A percentile compares a stretch with the other conserved stretches of the same genome.
These are phyloP conservation scores for Triglochin maritima DNA, from an alignment of 106 monocot species.

Conservation along the genomic window DNA sequence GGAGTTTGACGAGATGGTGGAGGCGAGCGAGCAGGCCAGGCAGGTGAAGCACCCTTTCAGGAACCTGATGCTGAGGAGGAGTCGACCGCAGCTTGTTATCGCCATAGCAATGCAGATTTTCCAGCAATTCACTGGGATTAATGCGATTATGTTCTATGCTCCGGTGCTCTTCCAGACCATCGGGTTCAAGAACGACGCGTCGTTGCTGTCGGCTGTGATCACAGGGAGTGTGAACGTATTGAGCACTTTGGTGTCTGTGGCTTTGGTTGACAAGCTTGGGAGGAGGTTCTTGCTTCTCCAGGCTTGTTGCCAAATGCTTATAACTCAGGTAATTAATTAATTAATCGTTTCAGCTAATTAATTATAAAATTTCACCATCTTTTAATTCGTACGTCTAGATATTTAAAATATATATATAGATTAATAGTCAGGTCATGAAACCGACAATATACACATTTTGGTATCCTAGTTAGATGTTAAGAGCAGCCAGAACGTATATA, in stretches of 20 bases:
- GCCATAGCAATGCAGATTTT: conserved; percentile 12
- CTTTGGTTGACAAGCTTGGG: conserved; percentile 16
- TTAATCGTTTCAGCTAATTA: conserved; percentile 19
- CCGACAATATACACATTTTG: too few species aligned
- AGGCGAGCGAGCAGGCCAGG: conserved; percentile 6
- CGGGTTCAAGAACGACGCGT: background rate
- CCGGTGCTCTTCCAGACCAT: conserved; percentile 16
- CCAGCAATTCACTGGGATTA: conserved; percentile 20
- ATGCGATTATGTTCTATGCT: conserved; percentile 18
- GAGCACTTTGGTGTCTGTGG: conserved; percentile 5
- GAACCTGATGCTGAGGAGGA: conserved; percentile 6
- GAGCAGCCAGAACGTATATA: too few species aligned
- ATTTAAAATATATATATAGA: too few species aligned
- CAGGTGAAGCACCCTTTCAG: conserved; percentile 11
- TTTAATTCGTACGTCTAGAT: too few species aligned
- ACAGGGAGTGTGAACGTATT: conserved; percentile 1
- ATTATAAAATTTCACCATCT: too few species aligned
- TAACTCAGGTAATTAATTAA: conserved; percentile 24
- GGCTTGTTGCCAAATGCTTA: conserved; percentile 23
- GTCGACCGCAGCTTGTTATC: conserved; percentile 16
- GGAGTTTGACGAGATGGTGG: conserved; percentile 12
- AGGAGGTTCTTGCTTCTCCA: conserved; percentile 14
- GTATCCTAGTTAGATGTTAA: too few species aligned
- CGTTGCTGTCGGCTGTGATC: conserved; percentile 6
- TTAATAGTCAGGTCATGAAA: too few species aligned